These are phyloP conservation scores for Pleurozium schreberi DNA, from an alignment of 225 moss, liverwort and hornwort species.

Conservation along the genomic window DNA sequence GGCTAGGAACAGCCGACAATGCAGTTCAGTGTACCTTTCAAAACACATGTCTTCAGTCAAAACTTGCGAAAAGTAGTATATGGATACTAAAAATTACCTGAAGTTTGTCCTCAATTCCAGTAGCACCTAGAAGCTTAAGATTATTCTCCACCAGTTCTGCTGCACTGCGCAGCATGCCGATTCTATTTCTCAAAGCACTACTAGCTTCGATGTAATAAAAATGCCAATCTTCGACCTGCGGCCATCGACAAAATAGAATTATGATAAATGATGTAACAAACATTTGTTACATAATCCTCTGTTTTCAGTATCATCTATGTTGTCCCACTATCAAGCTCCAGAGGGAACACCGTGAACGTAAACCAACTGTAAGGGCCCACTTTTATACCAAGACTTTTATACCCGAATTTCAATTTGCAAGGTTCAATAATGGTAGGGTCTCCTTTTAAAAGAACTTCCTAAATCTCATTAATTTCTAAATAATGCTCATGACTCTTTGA, in stretches of 20 bases:
- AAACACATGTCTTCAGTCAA: not conserved
- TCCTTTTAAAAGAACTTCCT: not conserved
- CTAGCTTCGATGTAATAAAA: conserved; percentile 55
- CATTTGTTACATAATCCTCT: not conserved
- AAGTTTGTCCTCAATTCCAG: conserved; percentile 85
- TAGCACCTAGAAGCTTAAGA: conserved; percentile 59
- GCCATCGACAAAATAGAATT: conserved; percentile 3
- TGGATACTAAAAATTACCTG: conserved; percentile 14
- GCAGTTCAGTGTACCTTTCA: not conserved
- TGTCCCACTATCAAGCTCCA: too few species aligned
- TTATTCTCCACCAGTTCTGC: conserved; percentile 70
- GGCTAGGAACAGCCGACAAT: not conserved
- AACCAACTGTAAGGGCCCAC: too few species aligned
- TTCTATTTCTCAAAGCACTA: conserved; percentile 55
- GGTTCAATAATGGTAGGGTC: not conserved
- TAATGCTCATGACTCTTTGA: not conserved
- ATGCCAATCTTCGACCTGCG: conserved; percentile 56
- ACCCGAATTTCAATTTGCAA: too few species aligned
- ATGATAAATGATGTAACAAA: not conserved
- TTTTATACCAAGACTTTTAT: too few species aligned
- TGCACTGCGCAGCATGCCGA: conserved; percentile 50
- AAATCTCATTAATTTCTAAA: too few species aligned
- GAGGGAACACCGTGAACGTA: too few species aligned
- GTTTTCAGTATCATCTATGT: too few species aligned
- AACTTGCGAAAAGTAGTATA: too few species aligned